Base-by-base conservation (phyloP, 1,284 basidiomycete species). In the Boletus sp. region DNA sequence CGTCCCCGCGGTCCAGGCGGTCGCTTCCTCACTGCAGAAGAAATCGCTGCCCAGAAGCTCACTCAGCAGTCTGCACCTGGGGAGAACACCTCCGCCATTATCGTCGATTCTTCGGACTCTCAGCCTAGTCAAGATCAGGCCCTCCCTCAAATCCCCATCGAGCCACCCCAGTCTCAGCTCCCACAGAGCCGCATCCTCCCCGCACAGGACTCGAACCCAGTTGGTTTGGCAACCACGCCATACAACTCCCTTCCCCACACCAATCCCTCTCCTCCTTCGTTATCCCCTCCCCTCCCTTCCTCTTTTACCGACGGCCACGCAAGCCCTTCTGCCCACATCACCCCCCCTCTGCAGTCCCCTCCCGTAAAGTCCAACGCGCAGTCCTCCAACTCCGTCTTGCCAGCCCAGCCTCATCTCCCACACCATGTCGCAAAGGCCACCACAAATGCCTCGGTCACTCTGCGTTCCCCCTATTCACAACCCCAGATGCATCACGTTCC, bases 1-100 rank as follows among this genome's bases (percentile, higher is more conserved):
- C 82, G 95, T 29, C 95, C 95, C 13, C 80, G 96, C 53, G 95
- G 95, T 1, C 94, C 95, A 32, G 95, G 96, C 23, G 95, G 95
- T 17, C 84, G 95, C 26, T 98, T 98, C 74, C 81, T 98, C 57
- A 97, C 94, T 6, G 90, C 93, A 33, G 91, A 94, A 22, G 93
- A 97, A 70, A 94, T 94, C 41, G 88, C 87, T 1, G 84, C 84
- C 0, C 84, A 86, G 64, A 85, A 84, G 57, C 67, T 71, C n/a
- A 56, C 68, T 48, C 66, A 67, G 43, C 61, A 56, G 42, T 16
- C 51, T 2, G 14, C 52, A 0, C 64, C 59, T 1, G 54, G 55
- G 46, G 51, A 58, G 13, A 40, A 53, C 44, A 33, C 56, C 26
- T 44, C 53, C 14, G 4, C 43, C 32, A 42, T 39, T 8, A 46